phyloP scores from a whole-genome alignment of 805 yeast species.

The Zygotorulaspora chibaensis region DNA sequence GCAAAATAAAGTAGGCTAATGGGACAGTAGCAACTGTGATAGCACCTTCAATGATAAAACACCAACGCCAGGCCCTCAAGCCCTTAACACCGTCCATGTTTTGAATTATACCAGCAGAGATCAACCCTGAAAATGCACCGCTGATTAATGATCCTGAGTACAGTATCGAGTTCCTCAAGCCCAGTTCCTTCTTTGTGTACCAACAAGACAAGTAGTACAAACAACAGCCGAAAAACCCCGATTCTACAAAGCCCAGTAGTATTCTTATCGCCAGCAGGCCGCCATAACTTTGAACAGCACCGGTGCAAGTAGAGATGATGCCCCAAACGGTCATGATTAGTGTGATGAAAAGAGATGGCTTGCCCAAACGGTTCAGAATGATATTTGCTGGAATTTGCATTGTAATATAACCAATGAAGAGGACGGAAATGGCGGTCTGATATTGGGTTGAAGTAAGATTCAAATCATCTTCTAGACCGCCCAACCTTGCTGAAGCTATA shows the following conservation, averaged over 20 bases:
- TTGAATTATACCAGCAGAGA: constrained; percentile 50
- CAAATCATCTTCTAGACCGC: constrained; percentile 46
- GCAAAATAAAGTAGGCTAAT: constrained; percentile 44
- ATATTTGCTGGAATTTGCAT: constrained; percentile 49
- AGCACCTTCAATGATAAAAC: constrained; percentile 53
- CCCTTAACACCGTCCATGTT: constrained; percentile 41
- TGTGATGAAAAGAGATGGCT: constrained; percentile 49
- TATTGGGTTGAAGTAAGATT: constrained; percentile 41
- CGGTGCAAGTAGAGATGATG: constrained; percentile 40
- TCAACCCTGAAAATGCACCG: constrained; percentile 53
- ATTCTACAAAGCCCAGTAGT: constrained; percentile 46
- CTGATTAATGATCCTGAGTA: constrained; percentile 48
- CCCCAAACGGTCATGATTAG: constrained; percentile 38
- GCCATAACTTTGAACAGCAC: constrained; percentile 42
- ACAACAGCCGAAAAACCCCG: constrained; percentile 41
- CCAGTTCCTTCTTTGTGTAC: constrained; percentile 49
- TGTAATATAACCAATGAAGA: constrained; percentile 42
- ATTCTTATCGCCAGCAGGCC: constrained; percentile 44
- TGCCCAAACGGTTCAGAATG: constrained; percentile 41
- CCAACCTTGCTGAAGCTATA: constrained; percentile 48
- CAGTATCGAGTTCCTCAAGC: constrained; percentile 47
- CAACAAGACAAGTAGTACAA: constrained; percentile 50
- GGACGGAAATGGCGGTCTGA: constrained; percentile 49
- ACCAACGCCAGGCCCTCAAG: constrained; percentile 50
- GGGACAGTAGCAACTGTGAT: constrained; percentile 46